A percentile compares a stretch with the other conserved stretches of the same genome.
Conservation (phyloP, 176 grass and related monocot species). For the Leersia perrieri region DNA sequence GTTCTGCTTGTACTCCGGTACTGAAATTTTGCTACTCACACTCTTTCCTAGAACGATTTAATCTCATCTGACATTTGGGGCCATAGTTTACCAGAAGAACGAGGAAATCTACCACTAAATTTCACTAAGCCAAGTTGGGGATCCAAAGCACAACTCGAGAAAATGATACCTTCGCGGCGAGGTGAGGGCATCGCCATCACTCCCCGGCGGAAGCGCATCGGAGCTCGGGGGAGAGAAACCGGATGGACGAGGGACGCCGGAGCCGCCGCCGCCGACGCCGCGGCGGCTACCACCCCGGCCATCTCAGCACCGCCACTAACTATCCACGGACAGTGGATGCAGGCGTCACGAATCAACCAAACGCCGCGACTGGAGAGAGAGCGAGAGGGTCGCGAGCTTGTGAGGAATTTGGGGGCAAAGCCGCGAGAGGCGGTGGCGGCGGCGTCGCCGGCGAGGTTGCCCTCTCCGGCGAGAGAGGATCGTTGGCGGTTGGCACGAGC, state of each 20-base stretch:
- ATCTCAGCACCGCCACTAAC: not conserved
- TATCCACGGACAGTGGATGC: not conserved
- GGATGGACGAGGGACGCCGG: not conserved
- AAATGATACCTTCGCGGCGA: conserved; percentile 12
- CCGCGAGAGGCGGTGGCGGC: too few relatives aligned
- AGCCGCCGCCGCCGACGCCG: not conserved
- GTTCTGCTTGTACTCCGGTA: not conserved
- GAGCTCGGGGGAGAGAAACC: not conserved
- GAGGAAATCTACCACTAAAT: not conserved
- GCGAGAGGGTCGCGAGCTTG: too few relatives aligned
- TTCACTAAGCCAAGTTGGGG: not conserved
- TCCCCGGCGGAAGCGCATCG: not conserved
- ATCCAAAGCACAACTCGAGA: not conserved
- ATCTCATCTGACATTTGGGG: not conserved
- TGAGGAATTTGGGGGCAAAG: too few relatives aligned
- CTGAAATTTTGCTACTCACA: not conserved
- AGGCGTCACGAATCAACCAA: not conserved
- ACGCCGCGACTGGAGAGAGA: too few relatives aligned
- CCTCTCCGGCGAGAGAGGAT: not conserved
- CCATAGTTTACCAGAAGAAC: not conserved
- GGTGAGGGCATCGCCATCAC: not conserved
- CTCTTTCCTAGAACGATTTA: not conserved
- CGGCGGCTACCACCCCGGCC: not conserved
- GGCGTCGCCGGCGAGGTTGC: not conserved
- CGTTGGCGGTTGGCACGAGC: not conserved